phyloP scores from a whole-genome alignment of 2,329 filamentous ascomycete genomes.

The Epichloe gansuensis region DNA sequence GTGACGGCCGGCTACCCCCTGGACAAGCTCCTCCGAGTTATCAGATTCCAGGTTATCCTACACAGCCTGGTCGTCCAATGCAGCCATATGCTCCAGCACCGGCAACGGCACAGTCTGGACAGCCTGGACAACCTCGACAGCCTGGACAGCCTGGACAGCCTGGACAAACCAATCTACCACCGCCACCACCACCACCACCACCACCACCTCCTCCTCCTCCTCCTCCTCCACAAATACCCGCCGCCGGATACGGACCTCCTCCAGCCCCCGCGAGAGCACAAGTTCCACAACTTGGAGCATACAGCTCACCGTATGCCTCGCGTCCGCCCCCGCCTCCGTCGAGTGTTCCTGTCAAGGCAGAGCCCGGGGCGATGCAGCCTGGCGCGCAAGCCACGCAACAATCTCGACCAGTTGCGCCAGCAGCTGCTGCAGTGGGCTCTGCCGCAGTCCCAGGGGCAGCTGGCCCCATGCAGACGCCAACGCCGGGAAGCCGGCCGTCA shows the following conservation, averaged over 20 bases:
- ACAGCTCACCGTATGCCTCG: conserved; percentile 26
- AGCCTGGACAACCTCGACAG: conserved; percentile 9
- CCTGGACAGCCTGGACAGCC: conserved; percentile 11
- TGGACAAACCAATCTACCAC: neutral
- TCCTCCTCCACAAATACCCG: conserved; percentile 14
- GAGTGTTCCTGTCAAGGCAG: conserved; percentile 16
- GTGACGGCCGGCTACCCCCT: conserved; percentile 19
- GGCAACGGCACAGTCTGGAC: conserved; percentile 10
- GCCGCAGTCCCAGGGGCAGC: conserved; percentile 3
- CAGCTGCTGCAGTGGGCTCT: neutral
- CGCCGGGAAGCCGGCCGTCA: conserved; percentile 13
- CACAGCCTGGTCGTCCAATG: conserved; percentile 19
- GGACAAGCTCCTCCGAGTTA: conserved; percentile 23
- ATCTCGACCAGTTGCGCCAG: conserved; percentile 7
- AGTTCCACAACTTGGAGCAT: conserved; percentile 19
- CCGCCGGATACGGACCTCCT: conserved; percentile 22
- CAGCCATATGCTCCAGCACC: conserved; percentile 15
- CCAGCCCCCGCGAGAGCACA: conserved; percentile 24
- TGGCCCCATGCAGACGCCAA: conserved; percentile 6
- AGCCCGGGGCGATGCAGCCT: conserved; percentile 14
- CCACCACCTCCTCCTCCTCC: neutral
- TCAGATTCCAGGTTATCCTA: conserved; percentile 21
- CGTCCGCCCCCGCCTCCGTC: conserved; percentile 20
- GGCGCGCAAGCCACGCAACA: conserved; percentile 9
- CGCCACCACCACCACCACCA: neutral